Percentiles rank a stretch among this genome's conserved stretches.
phyloP scores from a whole-genome alignment of 176 grass and related monocot genomes.

The Eragrostis nindensis region DNA sequence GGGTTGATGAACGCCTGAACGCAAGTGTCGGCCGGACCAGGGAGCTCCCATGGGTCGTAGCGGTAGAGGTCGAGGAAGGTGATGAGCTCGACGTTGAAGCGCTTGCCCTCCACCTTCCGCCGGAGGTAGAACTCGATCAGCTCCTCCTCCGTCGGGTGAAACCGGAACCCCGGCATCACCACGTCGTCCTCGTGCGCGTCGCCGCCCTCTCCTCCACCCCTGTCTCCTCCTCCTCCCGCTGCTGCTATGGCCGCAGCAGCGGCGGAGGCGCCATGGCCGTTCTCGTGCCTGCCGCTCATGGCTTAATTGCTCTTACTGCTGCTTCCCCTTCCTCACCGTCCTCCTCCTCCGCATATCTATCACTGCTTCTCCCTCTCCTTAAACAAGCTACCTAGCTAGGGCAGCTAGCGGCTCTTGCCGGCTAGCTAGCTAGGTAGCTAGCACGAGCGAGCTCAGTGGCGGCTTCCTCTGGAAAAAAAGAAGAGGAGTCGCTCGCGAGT shows the following conservation, averaged over 20 bases:
- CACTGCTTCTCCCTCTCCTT: background rate
- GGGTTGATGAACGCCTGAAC: too few species aligned
- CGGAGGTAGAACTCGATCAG: conserved; percentile 99
- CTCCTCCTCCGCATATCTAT: conserved; percentile 32
- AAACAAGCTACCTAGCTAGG: conserved; percentile 8
- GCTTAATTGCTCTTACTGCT: background rate
- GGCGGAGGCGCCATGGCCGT: conserved; percentile 15
- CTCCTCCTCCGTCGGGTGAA: conserved; percentile 99
- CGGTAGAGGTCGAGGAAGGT: conserved; percentile 95
- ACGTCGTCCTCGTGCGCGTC: conserved; percentile 79
- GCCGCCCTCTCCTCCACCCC: conserved; percentile 29
- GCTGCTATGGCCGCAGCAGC: background rate
- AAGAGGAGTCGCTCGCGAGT: background rate
- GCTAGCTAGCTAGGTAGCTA: conserved; percentile 9
- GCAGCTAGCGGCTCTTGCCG: conserved; percentile 23
- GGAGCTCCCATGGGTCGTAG: conserved; percentile 97
- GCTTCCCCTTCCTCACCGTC: conserved; percentile 4
- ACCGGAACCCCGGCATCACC: conserved; percentile 95
- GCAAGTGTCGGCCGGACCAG: conserved; percentile 43
- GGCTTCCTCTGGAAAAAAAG: conserved; percentile 25
- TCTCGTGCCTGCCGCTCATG: conserved; percentile 46
- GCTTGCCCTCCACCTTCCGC: conserved; percentile 92
- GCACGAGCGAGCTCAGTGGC: conserved; percentile 47
- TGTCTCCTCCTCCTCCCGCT: conserved; percentile 27
- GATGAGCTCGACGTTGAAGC: conserved; percentile 98